Evolutionary conservation across 2,329 filamentous ascomycete genomes (phyloP).

Genomic region (Nannizziopsis barbatae): DNA sequence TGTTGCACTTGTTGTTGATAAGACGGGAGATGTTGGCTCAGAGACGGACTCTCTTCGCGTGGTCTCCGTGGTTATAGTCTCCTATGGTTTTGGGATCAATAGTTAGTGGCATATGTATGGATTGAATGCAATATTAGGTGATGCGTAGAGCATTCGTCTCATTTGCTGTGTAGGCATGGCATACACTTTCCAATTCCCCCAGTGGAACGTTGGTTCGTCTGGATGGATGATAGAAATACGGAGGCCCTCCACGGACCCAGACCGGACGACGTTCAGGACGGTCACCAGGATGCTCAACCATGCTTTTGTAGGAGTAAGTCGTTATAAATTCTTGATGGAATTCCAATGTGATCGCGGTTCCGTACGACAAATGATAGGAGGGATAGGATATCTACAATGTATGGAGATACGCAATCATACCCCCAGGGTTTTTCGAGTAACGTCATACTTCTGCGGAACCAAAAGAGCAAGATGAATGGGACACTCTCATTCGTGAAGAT

Average conservation of each 20-base stretch:
- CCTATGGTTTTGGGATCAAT: background rate
- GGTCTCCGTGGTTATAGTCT: background rate
- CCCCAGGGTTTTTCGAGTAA: too few relatives aligned
- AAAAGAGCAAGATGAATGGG: too few relatives aligned
- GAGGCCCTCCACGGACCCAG: slow-evolving; percentile 16
- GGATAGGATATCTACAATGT: too few relatives aligned
- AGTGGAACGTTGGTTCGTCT: slow-evolving; percentile 1
- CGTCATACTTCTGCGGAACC: too few relatives aligned
- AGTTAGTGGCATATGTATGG: background rate
- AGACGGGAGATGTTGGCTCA: background rate
- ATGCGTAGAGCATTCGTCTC: background rate
- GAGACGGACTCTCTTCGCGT: slow-evolving; percentile 1
- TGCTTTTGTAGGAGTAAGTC: background rate
- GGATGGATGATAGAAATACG: slow-evolving; percentile 13
- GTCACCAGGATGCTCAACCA: slow-evolving; percentile 10
- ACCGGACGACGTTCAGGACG: slow-evolving; percentile 15
- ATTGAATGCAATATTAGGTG: background rate
- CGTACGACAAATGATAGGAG: too few relatives aligned
- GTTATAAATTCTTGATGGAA: background rate
- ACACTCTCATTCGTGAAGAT: too few relatives aligned
- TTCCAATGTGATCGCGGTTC: background rate
- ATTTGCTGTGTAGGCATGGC: background rate
- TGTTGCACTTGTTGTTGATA: background rate
- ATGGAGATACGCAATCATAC: too few relatives aligned
- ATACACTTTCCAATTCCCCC: slow-evolving; percentile 11